These are phyloP conservation scores for Fusarium compactum DNA, from an alignment of 2,329 filamentous ascomycete genomes.

Conservation along the genomic window DNA sequence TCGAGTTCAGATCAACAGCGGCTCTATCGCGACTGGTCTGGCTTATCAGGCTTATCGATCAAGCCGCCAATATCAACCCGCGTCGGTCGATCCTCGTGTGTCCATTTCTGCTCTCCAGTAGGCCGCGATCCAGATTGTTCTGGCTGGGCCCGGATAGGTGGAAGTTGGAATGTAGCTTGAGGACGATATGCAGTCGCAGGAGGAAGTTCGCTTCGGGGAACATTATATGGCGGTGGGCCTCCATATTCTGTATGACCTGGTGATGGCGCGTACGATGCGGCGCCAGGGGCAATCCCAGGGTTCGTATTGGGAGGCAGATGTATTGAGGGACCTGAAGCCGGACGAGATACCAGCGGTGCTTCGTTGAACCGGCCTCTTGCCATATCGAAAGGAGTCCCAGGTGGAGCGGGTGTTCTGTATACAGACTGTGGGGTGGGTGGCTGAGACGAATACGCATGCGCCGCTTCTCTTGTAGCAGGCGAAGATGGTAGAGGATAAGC, in stretches of 20 bases:
- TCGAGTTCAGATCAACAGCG: constrained; percentile 8
- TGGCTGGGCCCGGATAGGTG: constrained; percentile 60
- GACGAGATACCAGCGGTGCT: constrained; percentile 40
- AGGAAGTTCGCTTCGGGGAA: constrained; percentile 65
- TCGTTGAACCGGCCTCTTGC: constrained; percentile 57
- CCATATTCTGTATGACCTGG: constrained; percentile 60
- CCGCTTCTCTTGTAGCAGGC: constrained; percentile 58
- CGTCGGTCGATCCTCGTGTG: constrained; percentile 63
- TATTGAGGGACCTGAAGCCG: constrained; percentile 45
- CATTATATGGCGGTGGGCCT: constrained; percentile 63
- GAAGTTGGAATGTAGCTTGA: constrained; percentile 58
- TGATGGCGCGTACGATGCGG: constrained; percentile 58
- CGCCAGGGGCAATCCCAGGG: constrained; percentile 14
- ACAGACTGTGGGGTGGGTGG: constrained; percentile 47
- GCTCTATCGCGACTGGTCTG: constrained; percentile 46
- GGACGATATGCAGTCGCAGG: constrained; percentile 50
- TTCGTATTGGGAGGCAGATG: constrained; percentile 52
- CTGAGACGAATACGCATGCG: constrained; percentile 57
- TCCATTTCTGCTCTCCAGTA: constrained; percentile 48
- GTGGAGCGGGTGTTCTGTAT: constrained; percentile 59
- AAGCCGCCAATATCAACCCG: constrained; percentile 72
- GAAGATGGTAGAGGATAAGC: constrained; percentile 60
- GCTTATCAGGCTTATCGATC: constrained; percentile 67
- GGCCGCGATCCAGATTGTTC: constrained; percentile 40
- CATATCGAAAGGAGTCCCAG: constrained; percentile 62